These are phyloP conservation scores for Polygonum maritimum DNA, from an alignment of 148 eudicot species.

Conservation along the genomic window DNA sequence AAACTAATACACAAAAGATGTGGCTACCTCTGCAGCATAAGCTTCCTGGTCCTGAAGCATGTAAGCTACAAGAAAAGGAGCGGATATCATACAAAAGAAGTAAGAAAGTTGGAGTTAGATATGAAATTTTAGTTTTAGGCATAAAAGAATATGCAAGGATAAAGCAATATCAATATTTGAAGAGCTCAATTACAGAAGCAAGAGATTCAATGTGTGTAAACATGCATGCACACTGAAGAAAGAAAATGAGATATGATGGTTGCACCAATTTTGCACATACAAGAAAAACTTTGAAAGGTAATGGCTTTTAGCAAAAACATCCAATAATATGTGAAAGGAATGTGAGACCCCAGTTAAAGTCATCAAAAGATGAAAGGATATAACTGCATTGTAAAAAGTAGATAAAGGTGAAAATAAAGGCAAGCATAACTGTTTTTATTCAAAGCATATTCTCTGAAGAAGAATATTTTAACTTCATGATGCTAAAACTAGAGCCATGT, in stretches of 20 bases:
- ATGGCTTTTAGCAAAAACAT: not conserved
- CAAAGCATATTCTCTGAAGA: not conserved
- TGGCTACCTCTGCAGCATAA: conserved; percentile 70
- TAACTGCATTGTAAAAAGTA: not conserved
- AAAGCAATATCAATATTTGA: not conserved
- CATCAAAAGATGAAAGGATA: not conserved
- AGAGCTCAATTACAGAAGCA: not conserved
- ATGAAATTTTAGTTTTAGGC: not conserved
- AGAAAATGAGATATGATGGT: not conserved
- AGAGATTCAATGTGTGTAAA: not conserved
- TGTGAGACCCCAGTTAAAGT: not conserved
- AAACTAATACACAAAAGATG: not conserved
- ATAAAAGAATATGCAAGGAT: not conserved
- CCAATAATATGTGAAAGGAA: not conserved
- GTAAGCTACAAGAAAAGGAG: conserved; percentile 37
- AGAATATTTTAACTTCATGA: not conserved
- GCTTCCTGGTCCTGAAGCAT: conserved; percentile 93
- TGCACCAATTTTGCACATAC: not conserved
- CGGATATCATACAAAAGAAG: not conserved
- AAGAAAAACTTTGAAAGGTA: not conserved
- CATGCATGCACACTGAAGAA: not conserved
- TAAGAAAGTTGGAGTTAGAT: not conserved
- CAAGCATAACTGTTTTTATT: not conserved
- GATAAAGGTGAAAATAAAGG: not conserved
- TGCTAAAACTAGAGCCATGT: not conserved